phyloP scores from a whole-genome alignment of 106 monocot genomes.

The Platanthera zijinensis region DNA sequence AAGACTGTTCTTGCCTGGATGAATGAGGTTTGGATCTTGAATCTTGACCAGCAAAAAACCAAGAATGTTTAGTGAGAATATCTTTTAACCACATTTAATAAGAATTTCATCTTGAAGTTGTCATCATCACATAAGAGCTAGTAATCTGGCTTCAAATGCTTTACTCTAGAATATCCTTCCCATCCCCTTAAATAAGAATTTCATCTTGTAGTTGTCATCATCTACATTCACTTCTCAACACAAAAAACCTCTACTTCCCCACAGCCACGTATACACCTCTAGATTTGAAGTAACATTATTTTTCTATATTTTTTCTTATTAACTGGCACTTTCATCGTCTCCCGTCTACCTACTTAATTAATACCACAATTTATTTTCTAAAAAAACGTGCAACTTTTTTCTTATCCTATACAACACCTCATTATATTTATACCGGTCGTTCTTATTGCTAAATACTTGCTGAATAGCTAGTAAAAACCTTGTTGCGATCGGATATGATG shows the following conservation, averaged over 20 bases:
- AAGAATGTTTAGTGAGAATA: background rate
- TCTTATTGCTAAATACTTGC: background rate
- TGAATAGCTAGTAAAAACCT: too few species aligned
- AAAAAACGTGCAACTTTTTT: background rate
- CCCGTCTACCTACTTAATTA: background rate
- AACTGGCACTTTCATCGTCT: background rate
- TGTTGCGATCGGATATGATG: too few species aligned
- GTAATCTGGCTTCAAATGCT: background rate
- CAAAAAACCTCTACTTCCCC: background rate
- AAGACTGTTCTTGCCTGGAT: background rate
- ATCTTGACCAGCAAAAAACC: background rate
- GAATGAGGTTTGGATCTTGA: background rate
- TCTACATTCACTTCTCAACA: background rate
- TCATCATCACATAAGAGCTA: background rate
- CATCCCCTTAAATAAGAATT: background rate
- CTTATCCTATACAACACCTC: background rate
- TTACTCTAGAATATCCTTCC: background rate
- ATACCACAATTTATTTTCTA: background rate
- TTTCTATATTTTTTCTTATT: background rate
- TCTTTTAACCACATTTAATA: background rate
- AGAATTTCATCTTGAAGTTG: background rate
- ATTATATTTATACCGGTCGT: background rate
- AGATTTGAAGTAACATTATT: background rate
- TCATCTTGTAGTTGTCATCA: background rate
- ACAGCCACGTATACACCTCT: background rate